Percentiles rank a stretch among this genome's conserved stretches.
Evolutionary conservation across 2,329 filamentous ascomycete genomes (phyloP).

Genomic region (Akanthomyces lecanii): DNA sequence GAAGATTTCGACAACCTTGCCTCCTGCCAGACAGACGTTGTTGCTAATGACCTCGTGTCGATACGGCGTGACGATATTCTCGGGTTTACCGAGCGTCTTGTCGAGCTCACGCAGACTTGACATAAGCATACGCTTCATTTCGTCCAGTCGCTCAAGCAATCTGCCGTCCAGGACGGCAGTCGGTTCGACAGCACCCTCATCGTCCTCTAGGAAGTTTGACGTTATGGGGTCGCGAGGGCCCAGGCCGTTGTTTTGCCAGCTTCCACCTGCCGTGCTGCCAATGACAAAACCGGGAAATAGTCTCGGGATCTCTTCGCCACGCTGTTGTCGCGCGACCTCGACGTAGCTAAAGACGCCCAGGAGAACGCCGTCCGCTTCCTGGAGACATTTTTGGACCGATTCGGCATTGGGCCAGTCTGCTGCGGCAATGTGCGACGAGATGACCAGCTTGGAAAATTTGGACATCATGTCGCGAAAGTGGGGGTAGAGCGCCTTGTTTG

Average conservation of each 20-base stretch:
- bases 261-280: constrained; percentile 77
- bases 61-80: constrained; percentile 76
- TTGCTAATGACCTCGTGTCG: constrained; percentile 79
- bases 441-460: constrained; percentile 96
- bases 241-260: constrained; percentile 73
- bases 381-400: constrained; percentile 89
- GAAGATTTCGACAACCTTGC: constrained; percentile 81
- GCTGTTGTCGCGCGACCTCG: constrained; percentile 87
- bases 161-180: constrained; percentile 69
- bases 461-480: constrained; percentile 99
- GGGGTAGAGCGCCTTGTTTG: constrained; percentile 93
- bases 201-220: constrained; percentile 82
- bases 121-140: constrained; percentile 79
- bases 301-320: constrained; percentile 89
- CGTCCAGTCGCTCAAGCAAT: constrained; percentile 77
- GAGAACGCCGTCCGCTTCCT: constrained; percentile 95
- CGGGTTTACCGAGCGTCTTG: constrained; percentile 70
- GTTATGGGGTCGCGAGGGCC: constrained; percentile 66
- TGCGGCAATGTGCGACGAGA: constrained; percentile 95
- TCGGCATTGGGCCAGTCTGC: constrained; percentile 94
- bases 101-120: constrained; percentile 83
- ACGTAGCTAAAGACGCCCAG: constrained; percentile 95
- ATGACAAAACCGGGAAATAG: constrained; percentile 90
- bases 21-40: constrained; percentile 71
- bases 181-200: constrained; percentile 68